phyloP scores from a whole-genome alignment of 106 monocot species.

The Dendrobium officinale region DNA sequence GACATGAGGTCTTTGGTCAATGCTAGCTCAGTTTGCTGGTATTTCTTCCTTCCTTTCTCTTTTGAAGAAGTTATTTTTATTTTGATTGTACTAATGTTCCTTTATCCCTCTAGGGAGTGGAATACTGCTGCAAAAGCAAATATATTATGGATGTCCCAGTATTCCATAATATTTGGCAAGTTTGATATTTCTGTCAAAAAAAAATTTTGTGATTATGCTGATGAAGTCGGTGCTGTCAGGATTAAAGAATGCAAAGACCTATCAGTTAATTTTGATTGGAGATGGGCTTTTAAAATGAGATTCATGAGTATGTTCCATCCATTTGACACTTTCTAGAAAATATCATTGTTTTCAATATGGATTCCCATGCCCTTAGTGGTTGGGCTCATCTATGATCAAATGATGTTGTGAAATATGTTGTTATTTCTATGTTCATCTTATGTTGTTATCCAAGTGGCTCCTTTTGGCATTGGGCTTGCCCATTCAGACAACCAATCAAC shows the following conservation, averaged over 20 bases:
- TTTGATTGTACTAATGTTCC: not conserved
- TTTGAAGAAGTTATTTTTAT: not conserved
- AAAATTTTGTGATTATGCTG: slow-evolving; percentile 5
- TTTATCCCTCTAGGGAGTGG: slow-evolving; percentile 51
- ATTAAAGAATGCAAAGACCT: not conserved
- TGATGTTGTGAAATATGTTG: not conserved
- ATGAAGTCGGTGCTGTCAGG: not conserved
- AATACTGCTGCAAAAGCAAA: slow-evolving; percentile 57
- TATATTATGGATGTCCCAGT: slow-evolving; percentile 38
- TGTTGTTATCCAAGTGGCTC: not conserved
- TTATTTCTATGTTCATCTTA: not conserved
- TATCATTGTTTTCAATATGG: not conserved
- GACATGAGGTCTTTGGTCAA: slow-evolving; percentile 53
- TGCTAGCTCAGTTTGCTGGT: slow-evolving; percentile 58
- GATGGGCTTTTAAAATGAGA: slow-evolving; percentile 30
- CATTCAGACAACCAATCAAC: not conserved
- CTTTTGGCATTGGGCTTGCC: not conserved
- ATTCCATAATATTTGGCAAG: slow-evolving; percentile 47
- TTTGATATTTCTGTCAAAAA: not conserved
- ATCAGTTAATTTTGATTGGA: slow-evolving; percentile 22
- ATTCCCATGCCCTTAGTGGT: not conserved
- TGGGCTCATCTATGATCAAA: not conserved
- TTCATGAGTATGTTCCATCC: slow-evolving; percentile 29
- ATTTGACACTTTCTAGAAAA: not conserved
- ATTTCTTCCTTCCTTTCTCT: slow-evolving; percentile 4